phyloP scores from a whole-genome alignment of 1,139 yeast species.

The Kurtzmaniella quercitrusa region DNA sequence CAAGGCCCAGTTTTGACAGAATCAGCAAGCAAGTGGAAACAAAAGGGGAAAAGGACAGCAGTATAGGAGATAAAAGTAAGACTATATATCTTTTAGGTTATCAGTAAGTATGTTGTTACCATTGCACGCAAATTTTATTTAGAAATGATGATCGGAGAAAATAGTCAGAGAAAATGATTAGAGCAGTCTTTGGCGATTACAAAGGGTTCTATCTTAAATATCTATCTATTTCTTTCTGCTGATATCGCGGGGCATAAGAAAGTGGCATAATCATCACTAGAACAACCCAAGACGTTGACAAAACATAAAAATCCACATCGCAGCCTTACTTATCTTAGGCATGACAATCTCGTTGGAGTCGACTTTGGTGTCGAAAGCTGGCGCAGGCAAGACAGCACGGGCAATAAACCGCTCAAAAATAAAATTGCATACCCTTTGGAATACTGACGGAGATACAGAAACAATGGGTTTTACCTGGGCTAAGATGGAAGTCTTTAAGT shows the following conservation, averaged over 20 bases:
- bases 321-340: slow-evolving; percentile 14
- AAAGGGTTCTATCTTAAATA: too few relatives aligned
- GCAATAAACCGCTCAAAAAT: slow-evolving; percentile 15
- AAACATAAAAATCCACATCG: slow-evolving; percentile 22
- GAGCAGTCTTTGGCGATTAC: too few relatives aligned
- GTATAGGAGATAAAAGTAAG: too few relatives aligned
- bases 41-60: neutral
- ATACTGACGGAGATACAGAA: slow-evolving; percentile 13
- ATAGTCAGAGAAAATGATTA: too few relatives aligned
- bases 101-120: too few relatives aligned
- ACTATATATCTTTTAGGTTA: too few relatives aligned
- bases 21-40: neutral
- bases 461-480: slow-evolving; percentile 6
- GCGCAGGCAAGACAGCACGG: slow-evolving; percentile 8
- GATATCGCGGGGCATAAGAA: neutral
- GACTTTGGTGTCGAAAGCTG: slow-evolving; percentile 17
- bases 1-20: neutral
- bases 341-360: slow-evolving; percentile 20
- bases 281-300: slow-evolving; percentile 33
- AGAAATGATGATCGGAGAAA: too few relatives aligned
- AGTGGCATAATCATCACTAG: slow-evolving; percentile 8
- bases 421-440: slow-evolving; percentile 18
- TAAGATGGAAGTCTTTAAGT: slow-evolving; percentile 9
- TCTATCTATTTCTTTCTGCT: too few relatives aligned
- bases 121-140: too few relatives aligned